Conservation (phyloP, 441 rosid genomes). For the Mallotus repandus region DNA sequence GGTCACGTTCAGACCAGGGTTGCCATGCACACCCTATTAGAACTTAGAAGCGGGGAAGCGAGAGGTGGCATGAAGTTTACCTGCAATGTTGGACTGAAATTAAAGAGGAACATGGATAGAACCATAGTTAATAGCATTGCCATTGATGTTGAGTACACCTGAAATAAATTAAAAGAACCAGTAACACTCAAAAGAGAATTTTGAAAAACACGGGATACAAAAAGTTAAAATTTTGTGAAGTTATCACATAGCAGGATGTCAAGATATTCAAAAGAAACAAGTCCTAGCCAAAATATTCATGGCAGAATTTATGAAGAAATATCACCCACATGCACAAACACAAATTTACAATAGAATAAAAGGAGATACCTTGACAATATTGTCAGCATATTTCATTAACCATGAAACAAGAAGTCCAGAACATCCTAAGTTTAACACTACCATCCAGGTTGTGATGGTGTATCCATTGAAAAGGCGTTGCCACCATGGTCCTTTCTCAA, state of each 20-base stretch:
- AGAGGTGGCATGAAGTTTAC: conserved; percentile 25
- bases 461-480: conserved; percentile 80
- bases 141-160: conserved; percentile 89
- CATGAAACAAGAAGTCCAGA: conserved; percentile 84
- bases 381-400: conserved; percentile 90
- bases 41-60: too few relatives aligned
- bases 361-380: conserved; percentile 64
- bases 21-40: too few relatives aligned
- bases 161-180: neutral
- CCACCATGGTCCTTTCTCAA: conserved; percentile 95
- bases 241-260: too few relatives aligned
- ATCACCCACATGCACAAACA: neutral
- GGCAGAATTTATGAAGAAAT: too few relatives aligned
- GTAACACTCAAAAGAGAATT: conserved; percentile 8
- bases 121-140: conserved; percentile 87
- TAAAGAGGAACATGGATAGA: conserved; percentile 63
- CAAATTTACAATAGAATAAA: neutral
- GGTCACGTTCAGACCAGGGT: too few relatives aligned
- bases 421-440: conserved; percentile 80
- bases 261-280: too few relatives aligned
- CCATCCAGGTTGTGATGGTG: conserved; percentile 79
- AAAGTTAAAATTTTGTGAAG: too few relatives aligned
- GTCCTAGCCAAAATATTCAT: too few relatives aligned
- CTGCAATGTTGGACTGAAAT: conserved; percentile 69
- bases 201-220: too few relatives aligned